A percentile compares a stretch with the other conserved stretches of the same genome.
Conservation (phyloP, 257 asterid species). For the Vinca minor region DNA sequence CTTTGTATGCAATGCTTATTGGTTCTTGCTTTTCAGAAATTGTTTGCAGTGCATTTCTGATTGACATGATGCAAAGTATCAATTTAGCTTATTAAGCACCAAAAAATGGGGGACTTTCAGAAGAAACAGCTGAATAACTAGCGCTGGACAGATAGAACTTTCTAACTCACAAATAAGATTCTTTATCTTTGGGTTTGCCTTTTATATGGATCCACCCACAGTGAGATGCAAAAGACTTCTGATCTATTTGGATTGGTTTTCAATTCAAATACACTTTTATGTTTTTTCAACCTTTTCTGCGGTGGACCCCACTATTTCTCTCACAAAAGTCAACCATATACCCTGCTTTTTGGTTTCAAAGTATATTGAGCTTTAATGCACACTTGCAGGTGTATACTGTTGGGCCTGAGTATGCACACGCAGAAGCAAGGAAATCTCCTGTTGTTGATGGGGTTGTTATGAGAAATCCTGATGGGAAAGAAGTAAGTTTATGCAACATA, state of each 20-base stretch:
- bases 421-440: conserved; percentile 99
- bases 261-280: too few relatives aligned
- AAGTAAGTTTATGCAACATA: conserved; percentile 42
- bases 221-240: too few relatives aligned
- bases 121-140: not conserved
- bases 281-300: too few relatives aligned
- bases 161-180: not conserved
- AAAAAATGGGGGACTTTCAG: not conserved
- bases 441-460: conserved; percentile 99
- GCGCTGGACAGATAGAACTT: not conserved
- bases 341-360: conserved; percentile 10
- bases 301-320: too few relatives aligned
- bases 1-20: not conserved
- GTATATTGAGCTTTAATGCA: conserved; percentile 12
- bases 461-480: conserved; percentile 98
- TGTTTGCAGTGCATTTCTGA: not conserved
- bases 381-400: conserved; percentile 74
- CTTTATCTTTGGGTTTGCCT: too few relatives aligned
- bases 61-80: not conserved
- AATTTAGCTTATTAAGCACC: not conserved
- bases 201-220: too few relatives aligned
- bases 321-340: too few relatives aligned
- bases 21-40: not conserved
- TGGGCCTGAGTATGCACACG: conserved; percentile 98
- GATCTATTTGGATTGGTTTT: too few relatives aligned